A percentile compares a stretch with the other conserved stretches of the same genome.
Evolutionary conservation across 495 filamentous ascomycete genomes (phyloP).

Genomic region (Penicillium ochrochloron): DNA sequence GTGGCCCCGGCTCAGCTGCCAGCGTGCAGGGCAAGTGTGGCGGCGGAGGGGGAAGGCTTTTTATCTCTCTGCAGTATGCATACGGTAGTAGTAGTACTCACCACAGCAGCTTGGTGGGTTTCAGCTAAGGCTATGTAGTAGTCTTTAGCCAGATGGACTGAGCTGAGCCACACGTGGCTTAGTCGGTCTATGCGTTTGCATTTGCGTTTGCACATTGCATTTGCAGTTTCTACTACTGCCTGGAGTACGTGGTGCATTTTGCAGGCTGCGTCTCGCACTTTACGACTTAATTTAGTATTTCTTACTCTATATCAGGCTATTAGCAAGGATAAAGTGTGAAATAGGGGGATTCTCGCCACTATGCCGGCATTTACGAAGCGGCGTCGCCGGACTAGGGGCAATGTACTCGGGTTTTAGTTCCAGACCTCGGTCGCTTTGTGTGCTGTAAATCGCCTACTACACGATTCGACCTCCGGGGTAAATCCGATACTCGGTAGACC

Average conservation of each 20-base stretch:
- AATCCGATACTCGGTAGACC: background rate
- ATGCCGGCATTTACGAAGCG: background rate
- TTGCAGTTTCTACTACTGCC: background rate
- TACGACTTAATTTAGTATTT: background rate
- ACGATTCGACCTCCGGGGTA: background rate
- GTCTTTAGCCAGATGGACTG: background rate
- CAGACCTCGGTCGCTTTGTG: background rate
- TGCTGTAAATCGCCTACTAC: background rate
- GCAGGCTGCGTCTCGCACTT: background rate
- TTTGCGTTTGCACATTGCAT: conserved; percentile 8
- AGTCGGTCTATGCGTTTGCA: background rate
- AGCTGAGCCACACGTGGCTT: background rate
- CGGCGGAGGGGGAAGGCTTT: background rate
- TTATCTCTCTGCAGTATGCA: background rate
- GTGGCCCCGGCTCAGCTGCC: conserved; percentile 5
- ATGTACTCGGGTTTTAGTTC: background rate
- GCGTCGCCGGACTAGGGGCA: background rate
- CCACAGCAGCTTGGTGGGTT: background rate
- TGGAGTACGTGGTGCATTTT: background rate
- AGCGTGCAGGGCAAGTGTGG: conserved; percentile 6
- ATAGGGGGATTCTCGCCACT: background rate
- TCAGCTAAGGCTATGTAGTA: background rate
- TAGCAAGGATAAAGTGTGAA: background rate
- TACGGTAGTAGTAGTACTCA: background rate
- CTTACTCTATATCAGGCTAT: background rate